These are phyloP conservation scores for Stachybotrys chartarum DNA, from an alignment of 2,329 filamentous ascomycete genomes.

Conservation along the genomic window DNA sequence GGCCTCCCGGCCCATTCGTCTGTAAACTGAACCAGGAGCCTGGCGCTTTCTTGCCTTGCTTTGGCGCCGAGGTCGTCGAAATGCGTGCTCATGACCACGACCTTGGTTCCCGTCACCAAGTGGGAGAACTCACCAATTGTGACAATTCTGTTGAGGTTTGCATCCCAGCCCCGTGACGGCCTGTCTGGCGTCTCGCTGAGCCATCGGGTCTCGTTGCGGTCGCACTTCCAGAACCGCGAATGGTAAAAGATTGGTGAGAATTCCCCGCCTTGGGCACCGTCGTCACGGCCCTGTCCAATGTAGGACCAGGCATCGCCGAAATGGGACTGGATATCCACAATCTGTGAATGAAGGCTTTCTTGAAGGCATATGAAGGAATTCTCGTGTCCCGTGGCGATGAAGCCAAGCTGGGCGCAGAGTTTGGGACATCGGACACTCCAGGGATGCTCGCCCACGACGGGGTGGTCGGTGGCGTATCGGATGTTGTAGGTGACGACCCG, in stretches of 20 bases:
- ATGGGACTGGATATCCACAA: conserved; percentile 43
- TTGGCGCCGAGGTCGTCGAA: conserved; percentile 40
- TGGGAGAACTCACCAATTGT: conserved; percentile 40
- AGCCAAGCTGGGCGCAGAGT: conserved; percentile 45
- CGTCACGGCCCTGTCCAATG: conserved; percentile 51
- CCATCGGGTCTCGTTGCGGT: conserved; percentile 51
- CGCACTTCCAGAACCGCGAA: conserved; percentile 42
- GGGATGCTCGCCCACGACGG: conserved; percentile 43
- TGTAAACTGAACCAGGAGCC: conserved; percentile 25
- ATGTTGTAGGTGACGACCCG: conserved; percentile 59
- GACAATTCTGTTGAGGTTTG: conserved; percentile 33
- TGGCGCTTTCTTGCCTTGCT: conserved; percentile 32
- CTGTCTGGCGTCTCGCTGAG: conserved; percentile 49
- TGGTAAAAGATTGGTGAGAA: conserved; percentile 63
- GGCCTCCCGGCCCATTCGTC: conserved; percentile 1
- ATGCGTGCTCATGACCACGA: conserved; percentile 47
- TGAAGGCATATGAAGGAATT: conserved; percentile 56
- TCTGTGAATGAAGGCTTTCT: conserved; percentile 55
- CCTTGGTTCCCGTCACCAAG: conserved; percentile 19
- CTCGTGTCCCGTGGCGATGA: conserved; percentile 36
- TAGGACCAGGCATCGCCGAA: conserved; percentile 39
- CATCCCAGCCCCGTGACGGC: conserved; percentile 51
- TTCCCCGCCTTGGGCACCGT: conserved; percentile 54
- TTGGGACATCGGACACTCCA: conserved; percentile 48
- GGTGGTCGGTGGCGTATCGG: conserved; percentile 47